Evolutionary conservation across 2,329 filamentous ascomycete genomes (phyloP), one percentile per base, ranked within the genome.

Genomic region (Canariomyces notabilis): DNA sequence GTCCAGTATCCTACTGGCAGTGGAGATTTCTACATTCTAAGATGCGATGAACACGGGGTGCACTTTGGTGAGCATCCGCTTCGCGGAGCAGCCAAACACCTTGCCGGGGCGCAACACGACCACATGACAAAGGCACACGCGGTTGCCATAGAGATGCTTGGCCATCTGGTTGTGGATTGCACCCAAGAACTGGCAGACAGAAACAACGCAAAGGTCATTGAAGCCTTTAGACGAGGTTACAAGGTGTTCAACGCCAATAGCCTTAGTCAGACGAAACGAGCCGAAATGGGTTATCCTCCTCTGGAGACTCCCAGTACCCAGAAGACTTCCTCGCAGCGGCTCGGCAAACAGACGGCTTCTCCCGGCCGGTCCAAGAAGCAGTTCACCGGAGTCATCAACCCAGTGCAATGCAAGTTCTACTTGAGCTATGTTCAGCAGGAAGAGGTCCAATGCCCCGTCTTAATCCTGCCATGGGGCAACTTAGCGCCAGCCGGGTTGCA

Each of bases 21-120:
- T 6, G 46, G 51, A 1, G 45, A 59, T 4, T 70, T 58, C 53
- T 71, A 67, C 43, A 67, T 71, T 5, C 46, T 69, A 2, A 65
- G 62, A 42, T 71, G 68, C 54, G 64, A 68, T 26, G 59, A 67
- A 41, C 67, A 71, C 15, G 42, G 50, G 0, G 55, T 67, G 6
- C 64, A 66, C 19, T 70, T 71, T 48, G 64, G 58, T 9, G 46
- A 46, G 9, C 61, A 62, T 26, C 61, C 67, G 0, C 46, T 69
- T 1, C 42, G 49, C 6, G 68, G 67, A 15, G 67, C 67, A 1
- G 66, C 66, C 0, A 69, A 67, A 44, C 68, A 71, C 38, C 52
- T 71, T 1, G 57, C 59, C 33, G 58, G 62, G 16, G 48, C 49
- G 5, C 42, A 55, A 12, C 68, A 69, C 31, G 59, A 58, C 6